phyloP scores from a whole-genome alignment of 108 stramenopile species.

The Cylindrotheca closterium region DNA sequence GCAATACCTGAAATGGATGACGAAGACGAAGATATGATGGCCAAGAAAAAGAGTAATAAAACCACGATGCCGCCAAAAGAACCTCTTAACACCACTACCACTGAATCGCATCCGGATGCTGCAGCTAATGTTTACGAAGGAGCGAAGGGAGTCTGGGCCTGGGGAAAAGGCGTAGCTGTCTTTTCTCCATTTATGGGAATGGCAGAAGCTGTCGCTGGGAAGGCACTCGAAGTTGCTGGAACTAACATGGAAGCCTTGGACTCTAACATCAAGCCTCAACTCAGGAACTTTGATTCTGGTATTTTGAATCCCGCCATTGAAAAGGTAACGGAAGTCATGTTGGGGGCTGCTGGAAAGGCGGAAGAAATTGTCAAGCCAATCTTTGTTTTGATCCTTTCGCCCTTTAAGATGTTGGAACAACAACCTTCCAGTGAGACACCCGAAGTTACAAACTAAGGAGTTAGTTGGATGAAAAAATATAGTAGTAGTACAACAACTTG shows the following conservation, averaged over 20 bases:
- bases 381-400: constrained; percentile 26
- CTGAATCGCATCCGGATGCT: constrained; percentile 35
- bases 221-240: constrained; percentile 51
- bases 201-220: constrained; percentile 66
- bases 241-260: constrained; percentile 41
- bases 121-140: constrained; percentile 54
- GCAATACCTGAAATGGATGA: constrained; percentile 5
- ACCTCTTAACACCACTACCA: neutral
- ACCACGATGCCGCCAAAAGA: neutral
- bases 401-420: constrained; percentile 29
- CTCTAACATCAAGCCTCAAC: constrained; percentile 45
- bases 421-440: constrained; percentile 10
- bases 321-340: constrained; percentile 39
- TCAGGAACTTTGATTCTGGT: constrained; percentile 53
- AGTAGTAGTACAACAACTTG: too few species aligned
- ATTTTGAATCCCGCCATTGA: constrained; percentile 69
- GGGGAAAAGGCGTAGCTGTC: constrained; percentile 70
- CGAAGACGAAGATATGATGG: neutral
- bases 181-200: constrained; percentile 52
- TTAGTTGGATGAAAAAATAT: too few species aligned
- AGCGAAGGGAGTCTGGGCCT: constrained; percentile 68
- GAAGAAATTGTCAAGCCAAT: constrained; percentile 60
- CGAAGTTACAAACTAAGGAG: constrained; percentile 13
- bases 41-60: neutral
- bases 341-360: constrained; percentile 51